Percentiles rank a stretch among this genome's conserved stretches.
Conservation (phyloP, 257 asterid species). For the Galeopsis tetrahit region DNA sequence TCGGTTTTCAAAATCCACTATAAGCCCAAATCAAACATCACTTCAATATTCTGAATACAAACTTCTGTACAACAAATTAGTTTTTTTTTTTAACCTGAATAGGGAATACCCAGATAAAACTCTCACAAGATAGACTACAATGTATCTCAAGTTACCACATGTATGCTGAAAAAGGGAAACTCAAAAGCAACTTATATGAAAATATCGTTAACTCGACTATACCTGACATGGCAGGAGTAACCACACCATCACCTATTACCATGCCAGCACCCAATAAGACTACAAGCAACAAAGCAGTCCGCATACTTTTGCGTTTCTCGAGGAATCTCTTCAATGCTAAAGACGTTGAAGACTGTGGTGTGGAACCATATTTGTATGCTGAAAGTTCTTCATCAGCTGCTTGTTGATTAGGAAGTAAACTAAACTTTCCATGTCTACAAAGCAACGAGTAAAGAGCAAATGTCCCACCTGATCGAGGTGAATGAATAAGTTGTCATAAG, state of each 20-base stretch:
- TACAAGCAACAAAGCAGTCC: conserved; percentile 75
- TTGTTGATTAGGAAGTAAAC: conserved; percentile 98
- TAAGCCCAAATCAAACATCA: no score
- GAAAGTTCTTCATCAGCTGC: conserved; percentile 98
- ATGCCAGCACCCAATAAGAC: conserved; percentile 90
- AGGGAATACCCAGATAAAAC: neutral
- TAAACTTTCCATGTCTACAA: conserved; percentile 90
- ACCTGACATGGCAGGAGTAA: conserved; percentile 90
- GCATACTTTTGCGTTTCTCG: conserved; percentile 75
- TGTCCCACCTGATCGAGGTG: conserved; percentile 73
- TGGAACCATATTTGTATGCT: conserved; percentile 77
- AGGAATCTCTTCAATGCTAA: conserved; percentile 69
- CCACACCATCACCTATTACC: conserved; percentile 85
- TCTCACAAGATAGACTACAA: neutral
- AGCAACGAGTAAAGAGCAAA: conserved; percentile 95
- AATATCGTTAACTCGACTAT: conserved; percentile 20
- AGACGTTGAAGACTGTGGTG: conserved; percentile 59
- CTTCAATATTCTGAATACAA: neutral
- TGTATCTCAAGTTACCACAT: neutral
- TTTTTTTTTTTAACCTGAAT: neutral
- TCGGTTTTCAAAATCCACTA: no score
- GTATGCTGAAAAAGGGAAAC: conserved; percentile 9
- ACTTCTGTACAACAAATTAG: neutral
- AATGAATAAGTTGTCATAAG: conserved; percentile 40
- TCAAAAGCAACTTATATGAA: conserved; percentile 1